Conservation (phyloP, 2,329 filamentous ascomycete species). For the Seiridium cupressi region DNA sequence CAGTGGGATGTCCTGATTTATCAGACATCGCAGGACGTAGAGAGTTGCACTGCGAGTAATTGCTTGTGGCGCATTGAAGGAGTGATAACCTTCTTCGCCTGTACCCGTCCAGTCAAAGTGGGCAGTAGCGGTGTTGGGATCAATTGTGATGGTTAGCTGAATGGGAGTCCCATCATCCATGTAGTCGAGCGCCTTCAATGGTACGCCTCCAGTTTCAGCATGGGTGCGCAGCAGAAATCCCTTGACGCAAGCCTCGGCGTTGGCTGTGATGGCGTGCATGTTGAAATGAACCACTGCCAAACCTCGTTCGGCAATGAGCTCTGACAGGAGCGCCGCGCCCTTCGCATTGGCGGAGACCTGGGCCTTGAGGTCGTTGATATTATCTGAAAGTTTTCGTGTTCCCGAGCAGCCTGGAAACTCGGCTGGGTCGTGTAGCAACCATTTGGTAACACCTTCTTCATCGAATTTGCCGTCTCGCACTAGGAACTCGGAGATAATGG, state of each 20-base stretch:
- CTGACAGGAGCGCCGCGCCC: conserved; percentile 28
- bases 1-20: conserved; percentile 70
- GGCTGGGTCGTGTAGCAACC: conserved; percentile 28
- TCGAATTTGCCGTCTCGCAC: conserved; percentile 33
- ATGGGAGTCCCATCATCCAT: conserved; percentile 61
- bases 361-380: conserved; percentile 41
- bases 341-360: conserved; percentile 39
- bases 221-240: conserved; percentile 21
- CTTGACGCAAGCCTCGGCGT: conserved; percentile 35
- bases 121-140: conserved; percentile 66
- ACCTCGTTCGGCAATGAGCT: conserved; percentile 30
- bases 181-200: conserved; percentile 65
- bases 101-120: conserved; percentile 51
- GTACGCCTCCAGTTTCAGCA: conserved; percentile 40
- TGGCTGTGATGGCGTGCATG: conserved; percentile 39
- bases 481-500: conserved; percentile 32
- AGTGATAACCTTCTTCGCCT: conserved; percentile 49
- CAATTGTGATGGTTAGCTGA: conserved; percentile 42
- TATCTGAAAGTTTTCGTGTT: conserved; percentile 35
- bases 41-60: conserved; percentile 27
- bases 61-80: conserved; percentile 25
- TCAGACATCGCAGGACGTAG: conserved; percentile 53
- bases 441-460: conserved; percentile 25
- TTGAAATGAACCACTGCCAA: conserved; percentile 30
- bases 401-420: conserved; percentile 31